phyloP scores from a whole-genome alignment of 1,284 basidiomycete species.

The Chiua sp. region DNA sequence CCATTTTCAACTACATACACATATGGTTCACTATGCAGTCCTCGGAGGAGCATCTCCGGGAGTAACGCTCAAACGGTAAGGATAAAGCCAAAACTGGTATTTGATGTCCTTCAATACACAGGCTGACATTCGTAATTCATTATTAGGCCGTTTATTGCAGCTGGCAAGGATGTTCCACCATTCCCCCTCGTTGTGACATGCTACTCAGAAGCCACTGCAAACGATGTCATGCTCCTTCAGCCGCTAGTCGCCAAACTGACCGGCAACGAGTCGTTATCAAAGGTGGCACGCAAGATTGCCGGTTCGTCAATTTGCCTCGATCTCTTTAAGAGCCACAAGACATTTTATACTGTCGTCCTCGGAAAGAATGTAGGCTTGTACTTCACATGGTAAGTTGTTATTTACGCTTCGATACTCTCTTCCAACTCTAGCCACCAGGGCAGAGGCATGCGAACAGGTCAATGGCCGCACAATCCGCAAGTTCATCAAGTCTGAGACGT shows the following conservation, averaged over 20 bases:
- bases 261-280: background rate
- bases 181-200: background rate
- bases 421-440: too few relatives aligned
- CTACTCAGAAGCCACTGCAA: background rate
- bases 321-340: background rate
- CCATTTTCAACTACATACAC: too few relatives aligned
- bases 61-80: background rate
- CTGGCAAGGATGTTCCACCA: background rate
- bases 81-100: background rate
- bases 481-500: background rate
- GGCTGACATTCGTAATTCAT: background rate
- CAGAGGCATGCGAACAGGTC: background rate
- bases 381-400: background rate
- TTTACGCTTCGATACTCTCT: background rate
- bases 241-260: background rate
- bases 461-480: background rate
- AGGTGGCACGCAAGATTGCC: background rate
- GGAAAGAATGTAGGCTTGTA: background rate
- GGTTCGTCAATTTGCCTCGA: background rate
- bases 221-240: background rate
- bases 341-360: background rate
- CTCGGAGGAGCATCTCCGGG: background rate
- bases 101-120: background rate
- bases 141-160: background rate
- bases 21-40: too few relatives aligned